Conservation (phyloP, 768 basidiomycete genomes). For the Tulasnella sp. region DNA sequence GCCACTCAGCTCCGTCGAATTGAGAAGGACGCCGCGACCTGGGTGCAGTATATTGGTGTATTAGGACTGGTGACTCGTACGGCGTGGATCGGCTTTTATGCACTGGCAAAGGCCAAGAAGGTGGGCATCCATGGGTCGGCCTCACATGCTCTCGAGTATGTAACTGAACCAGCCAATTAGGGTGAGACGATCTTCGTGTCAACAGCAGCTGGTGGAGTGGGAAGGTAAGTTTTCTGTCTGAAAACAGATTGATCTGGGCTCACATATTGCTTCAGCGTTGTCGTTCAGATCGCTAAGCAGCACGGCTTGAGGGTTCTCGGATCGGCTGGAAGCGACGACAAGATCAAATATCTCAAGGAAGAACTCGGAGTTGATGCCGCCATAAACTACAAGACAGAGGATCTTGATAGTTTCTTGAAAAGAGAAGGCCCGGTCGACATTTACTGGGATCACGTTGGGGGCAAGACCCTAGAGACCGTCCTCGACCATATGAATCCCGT, state of each 20-base stretch:
- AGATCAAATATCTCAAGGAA: conserved; percentile 59
- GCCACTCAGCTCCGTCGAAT: neutral
- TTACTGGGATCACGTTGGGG: conserved; percentile 47
- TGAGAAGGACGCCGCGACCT: neutral
- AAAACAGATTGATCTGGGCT: conserved; percentile 33
- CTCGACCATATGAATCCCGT: conserved; percentile 37
- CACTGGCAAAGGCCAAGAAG: conserved; percentile 49
- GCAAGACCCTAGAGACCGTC: conserved; percentile 41
- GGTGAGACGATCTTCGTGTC: conserved; percentile 59
- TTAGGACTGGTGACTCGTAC: conserved; percentile 41
- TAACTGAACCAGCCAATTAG: conserved; percentile 36
- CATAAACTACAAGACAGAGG: conserved; percentile 73
- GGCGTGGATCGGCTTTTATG: conserved; percentile 50
- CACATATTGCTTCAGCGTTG: conserved; percentile 37
- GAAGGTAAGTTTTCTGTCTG: conserved; percentile 51
- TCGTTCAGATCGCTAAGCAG: conserved; percentile 51
- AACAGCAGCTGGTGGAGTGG: conserved; percentile 58
- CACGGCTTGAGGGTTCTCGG: conserved; percentile 65
- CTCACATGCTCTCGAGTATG: neutral
- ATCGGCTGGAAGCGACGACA: conserved; percentile 73
- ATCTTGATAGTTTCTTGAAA: conserved; percentile 55
- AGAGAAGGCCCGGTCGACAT: conserved; percentile 63
- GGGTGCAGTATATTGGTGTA: conserved; percentile 35
- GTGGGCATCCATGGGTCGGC: conserved; percentile 38
- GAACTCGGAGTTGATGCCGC: conserved; percentile 65